Conservation (phyloP, 1,284 basidiomycete genomes). For the Rhizoctonia solani region DNA sequence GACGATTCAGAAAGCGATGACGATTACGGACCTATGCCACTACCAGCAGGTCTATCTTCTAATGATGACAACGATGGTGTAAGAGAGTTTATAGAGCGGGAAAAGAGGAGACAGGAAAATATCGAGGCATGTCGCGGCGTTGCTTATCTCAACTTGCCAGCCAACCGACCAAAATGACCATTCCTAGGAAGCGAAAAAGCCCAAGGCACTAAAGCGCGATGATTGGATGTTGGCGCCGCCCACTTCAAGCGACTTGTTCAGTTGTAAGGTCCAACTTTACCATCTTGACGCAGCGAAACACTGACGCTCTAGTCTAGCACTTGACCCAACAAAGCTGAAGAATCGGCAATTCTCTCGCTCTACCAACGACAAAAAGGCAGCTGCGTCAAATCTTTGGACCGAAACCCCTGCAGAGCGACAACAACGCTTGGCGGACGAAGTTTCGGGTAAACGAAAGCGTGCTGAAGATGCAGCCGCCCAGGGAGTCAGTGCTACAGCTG, state of each 20-base stretch:
- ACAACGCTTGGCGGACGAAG: constrained; percentile 82
- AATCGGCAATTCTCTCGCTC: constrained; percentile 76
- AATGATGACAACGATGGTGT: constrained; percentile 62
- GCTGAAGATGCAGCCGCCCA: constrained; percentile 58
- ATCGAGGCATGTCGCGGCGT: constrained; percentile 55
- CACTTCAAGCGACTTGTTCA: constrained; percentile 71
- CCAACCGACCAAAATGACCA: constrained; percentile 34
- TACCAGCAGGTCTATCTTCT: constrained; percentile 51
- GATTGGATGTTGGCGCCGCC: constrained; percentile 97
- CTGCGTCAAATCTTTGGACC: constrained; percentile 72
- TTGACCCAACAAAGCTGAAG: constrained; percentile 74
- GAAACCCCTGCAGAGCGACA: constrained; percentile 89
- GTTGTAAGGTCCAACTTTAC: constrained; percentile 56
- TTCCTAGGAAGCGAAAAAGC: constrained; percentile 72
- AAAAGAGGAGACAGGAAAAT: constrained; percentile 70
- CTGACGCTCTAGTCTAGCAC: constrained; percentile 46
- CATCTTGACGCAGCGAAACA: not conserved
- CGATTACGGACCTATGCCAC: constrained; percentile 75
- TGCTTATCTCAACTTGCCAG: constrained; percentile 11
- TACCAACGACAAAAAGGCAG: constrained; percentile 49
- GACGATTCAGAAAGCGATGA: constrained; percentile 59
- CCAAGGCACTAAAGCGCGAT: constrained; percentile 76
- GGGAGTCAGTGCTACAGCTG: constrained; percentile 40
- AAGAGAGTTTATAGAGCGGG: constrained; percentile 76
- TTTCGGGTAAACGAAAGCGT: constrained; percentile 78